These are phyloP conservation scores for Apiospora sp. DNA, from an alignment of 2,329 filamentous ascomycete genomes.

Conservation along the genomic window DNA sequence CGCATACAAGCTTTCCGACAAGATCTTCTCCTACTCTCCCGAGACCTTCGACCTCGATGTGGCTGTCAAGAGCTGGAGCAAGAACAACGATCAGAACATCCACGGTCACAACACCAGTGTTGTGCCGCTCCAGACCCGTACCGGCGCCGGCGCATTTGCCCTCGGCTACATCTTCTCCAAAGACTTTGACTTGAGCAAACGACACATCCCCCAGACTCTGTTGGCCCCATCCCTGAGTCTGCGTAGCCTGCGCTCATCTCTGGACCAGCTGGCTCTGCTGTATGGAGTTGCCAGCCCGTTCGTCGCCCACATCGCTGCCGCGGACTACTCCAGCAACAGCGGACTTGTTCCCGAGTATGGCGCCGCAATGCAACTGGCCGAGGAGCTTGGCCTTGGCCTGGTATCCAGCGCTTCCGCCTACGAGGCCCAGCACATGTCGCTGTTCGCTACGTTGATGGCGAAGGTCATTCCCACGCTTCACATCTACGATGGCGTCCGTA, in stretches of 20 bases:
- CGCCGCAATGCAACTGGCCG: conserved; percentile 78
- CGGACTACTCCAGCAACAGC: conserved; percentile 76
- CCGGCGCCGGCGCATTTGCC: conserved; percentile 88
- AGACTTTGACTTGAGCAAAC: conserved; percentile 92
- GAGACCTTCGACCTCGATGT: conserved; percentile 91
- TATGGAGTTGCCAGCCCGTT: conserved; percentile 94
- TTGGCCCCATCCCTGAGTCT: conserved; percentile 86
- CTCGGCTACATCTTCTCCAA: conserved; percentile 98
- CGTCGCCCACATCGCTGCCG: conserved; percentile 89
- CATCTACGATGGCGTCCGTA: conserved; percentile 85
- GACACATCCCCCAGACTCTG: conserved; percentile 89
- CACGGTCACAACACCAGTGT: conserved; percentile 83
- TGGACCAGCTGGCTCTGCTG: conserved; percentile 91
- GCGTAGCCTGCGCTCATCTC: conserved; percentile 78
- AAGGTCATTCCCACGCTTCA: conserved; percentile 84
- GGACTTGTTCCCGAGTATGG: conserved; percentile 90
- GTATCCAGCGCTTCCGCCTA: conserved; percentile 86
- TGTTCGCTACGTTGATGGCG: conserved; percentile 85
- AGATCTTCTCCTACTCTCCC: conserved; percentile 96
- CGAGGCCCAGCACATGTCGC: conserved; percentile 93
- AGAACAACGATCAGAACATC: conserved; percentile 75
- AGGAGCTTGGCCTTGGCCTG: conserved; percentile 88
- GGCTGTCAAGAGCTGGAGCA: conserved; percentile 81
- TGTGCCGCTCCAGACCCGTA: conserved; percentile 82
- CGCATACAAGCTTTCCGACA: conserved; percentile 93